A percentile compares a stretch with the other conserved stretches of the same genome.
These are phyloP conservation scores for Aspergillus sergii DNA, from an alignment of 2,329 filamentous ascomycete species.

Conservation along the genomic window DNA sequence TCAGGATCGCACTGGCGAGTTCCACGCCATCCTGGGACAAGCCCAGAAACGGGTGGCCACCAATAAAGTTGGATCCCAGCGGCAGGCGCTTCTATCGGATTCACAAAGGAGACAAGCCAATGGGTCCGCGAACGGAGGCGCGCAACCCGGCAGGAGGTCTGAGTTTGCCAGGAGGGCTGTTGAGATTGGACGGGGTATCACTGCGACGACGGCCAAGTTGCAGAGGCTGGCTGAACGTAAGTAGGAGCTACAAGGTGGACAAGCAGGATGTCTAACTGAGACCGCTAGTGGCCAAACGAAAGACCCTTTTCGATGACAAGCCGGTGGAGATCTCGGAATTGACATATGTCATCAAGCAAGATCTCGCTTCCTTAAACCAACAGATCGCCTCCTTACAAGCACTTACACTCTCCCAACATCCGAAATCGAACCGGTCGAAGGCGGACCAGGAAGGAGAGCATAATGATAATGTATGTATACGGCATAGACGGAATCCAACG, in stretches of 20 bases:
- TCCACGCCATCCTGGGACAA: conserved; percentile 85
- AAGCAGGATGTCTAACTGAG: conserved; percentile 1
- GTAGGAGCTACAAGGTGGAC: conserved; percentile 30
- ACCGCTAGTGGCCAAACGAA: conserved; percentile 78
- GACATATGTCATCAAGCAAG: conserved; percentile 97
- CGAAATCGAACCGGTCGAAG: conserved; percentile 53
- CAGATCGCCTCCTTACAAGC: conserved; percentile 83
- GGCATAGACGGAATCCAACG: not conserved
- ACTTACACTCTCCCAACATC: conserved; percentile 76
- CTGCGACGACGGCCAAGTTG: conserved; percentile 89
- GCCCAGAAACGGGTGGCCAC: conserved; percentile 78
- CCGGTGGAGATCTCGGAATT: conserved; percentile 96
- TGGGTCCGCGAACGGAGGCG: conserved; percentile 57
- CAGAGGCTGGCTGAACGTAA: conserved; percentile 84
- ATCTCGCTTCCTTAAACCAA: conserved; percentile 80
- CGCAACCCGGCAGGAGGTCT: conserved; percentile 61
- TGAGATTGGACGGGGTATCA: conserved; percentile 89
- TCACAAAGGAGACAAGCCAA: conserved; percentile 64
- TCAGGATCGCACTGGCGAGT: conserved; percentile 95
- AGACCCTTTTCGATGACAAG: conserved; percentile 95
- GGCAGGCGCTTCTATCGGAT: conserved; percentile 76
- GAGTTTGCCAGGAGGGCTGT: conserved; percentile 93
- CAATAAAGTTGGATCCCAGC: conserved; percentile 75
- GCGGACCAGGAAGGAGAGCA: conserved; percentile 86
- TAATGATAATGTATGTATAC: conserved; percentile 76